Conservation (phyloP, 1,139 yeast genomes). For the Casaregolazyma lundiana region DNA sequence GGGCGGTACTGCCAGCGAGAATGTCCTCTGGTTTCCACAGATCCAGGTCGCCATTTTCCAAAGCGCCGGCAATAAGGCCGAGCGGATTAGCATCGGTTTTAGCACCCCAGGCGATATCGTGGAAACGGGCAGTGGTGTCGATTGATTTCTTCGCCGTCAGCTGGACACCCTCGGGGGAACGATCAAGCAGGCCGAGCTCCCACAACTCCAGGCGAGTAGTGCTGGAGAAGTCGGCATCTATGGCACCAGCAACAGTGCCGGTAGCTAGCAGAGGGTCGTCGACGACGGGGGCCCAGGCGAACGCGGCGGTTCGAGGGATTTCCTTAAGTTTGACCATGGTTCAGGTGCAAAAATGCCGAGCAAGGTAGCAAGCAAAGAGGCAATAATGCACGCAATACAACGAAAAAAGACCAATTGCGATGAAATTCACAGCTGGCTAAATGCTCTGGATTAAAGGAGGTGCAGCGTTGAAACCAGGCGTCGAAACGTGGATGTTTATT, state of each 20-base stretch:
- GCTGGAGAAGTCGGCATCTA: slow-evolving; percentile 81
- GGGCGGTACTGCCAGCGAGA: slow-evolving; percentile 20
- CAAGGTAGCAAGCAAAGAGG: background rate
- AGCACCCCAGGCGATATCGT: slow-evolving; percentile 82
- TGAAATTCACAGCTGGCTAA: background rate
- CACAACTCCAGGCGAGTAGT: slow-evolving; percentile 73
- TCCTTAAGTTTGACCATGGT: slow-evolving; percentile 80
- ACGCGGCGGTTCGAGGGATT: slow-evolving; percentile 79
- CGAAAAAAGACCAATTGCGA: background rate
- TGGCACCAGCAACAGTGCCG: slow-evolving; percentile 93
- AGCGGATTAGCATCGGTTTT: slow-evolving; percentile 50
- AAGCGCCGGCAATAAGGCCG: slow-evolving; percentile 80
- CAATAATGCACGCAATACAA: background rate
- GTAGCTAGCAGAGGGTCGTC: slow-evolving; percentile 72
- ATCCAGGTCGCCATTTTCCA: slow-evolving; percentile 76
- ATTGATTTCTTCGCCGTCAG: slow-evolving; percentile 52
- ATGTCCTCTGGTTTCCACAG: slow-evolving; percentile 60
- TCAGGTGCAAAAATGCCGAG: background rate
- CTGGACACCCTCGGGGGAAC: slow-evolving; percentile 33
- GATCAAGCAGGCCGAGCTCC: slow-evolving; percentile 54
- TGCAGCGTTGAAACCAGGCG: background rate
- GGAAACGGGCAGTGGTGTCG: slow-evolving; percentile 51
- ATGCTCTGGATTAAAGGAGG: background rate
- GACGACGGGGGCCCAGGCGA: slow-evolving; percentile 85
- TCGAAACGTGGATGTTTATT: background rate